Evolutionary conservation across 2,329 filamentous ascomycete genomes (phyloP).

Genomic region (Aspergillus sp.): DNA sequence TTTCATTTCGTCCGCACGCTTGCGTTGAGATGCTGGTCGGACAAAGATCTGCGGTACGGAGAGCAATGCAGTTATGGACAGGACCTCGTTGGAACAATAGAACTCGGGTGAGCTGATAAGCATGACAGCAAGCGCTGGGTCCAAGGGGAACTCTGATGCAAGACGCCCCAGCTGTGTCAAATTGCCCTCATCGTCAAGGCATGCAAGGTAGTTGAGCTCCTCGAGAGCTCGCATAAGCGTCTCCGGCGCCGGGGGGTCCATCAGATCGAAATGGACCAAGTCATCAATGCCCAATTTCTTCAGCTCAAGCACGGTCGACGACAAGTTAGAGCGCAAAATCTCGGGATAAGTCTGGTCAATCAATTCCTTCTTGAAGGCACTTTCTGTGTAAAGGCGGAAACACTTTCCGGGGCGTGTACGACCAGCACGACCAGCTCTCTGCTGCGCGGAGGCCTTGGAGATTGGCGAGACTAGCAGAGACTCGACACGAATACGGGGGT

Average conservation of each 20-base stretch:
- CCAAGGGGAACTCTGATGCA: constrained; percentile 92
- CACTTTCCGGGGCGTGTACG: constrained; percentile 98
- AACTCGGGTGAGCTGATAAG: constrained; percentile 96
- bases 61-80: constrained; percentile 89
- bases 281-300: constrained; percentile 97
- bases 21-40: constrained; percentile 78
- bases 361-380: constrained; percentile 94
- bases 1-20: constrained; percentile 98
- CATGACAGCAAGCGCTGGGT: constrained; percentile 94
- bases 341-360: constrained; percentile 98
- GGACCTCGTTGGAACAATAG: constrained; percentile 96
- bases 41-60: constrained; percentile 95
- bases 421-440: constrained; percentile 97
- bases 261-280: constrained; percentile 95
- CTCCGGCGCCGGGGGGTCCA: constrained; percentile 97
- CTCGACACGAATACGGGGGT: constrained; percentile 92
- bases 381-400: constrained; percentile 94
- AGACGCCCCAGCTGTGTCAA: constrained; percentile 81
- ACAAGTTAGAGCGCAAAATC: constrained; percentile 88
- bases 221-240: constrained; percentile 97
- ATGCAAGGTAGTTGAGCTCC: constrained; percentile 95
- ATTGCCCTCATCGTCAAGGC: constrained; percentile 93
- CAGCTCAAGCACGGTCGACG: constrained; percentile 91
- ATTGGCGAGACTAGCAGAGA: constrained; percentile 97
- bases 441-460: constrained; percentile 94